phyloP scores from a whole-genome alignment of 169 alveolate genomes.

The Plasmodium billcollinsi region DNA sequence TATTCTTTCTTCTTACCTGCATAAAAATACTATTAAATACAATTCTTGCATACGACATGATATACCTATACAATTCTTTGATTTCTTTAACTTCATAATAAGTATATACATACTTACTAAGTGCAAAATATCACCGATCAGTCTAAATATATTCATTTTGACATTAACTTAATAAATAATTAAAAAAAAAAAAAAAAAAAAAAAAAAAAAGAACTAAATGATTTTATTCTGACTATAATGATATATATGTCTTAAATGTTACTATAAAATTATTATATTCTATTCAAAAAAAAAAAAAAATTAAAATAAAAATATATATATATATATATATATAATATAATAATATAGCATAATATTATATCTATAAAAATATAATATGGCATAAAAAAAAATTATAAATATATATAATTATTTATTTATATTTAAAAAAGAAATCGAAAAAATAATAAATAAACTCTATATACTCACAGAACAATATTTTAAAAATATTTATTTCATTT shows the following conservation, averaged over 20 bases:
- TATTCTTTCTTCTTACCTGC: slow-evolving; percentile 85
- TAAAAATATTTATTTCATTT: slow-evolving; percentile 4
- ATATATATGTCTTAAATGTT: too few species aligned
- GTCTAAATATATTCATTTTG: slow-evolving; percentile 94
- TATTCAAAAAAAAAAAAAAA: background rate
- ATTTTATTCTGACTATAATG: background rate
- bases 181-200: background rate
- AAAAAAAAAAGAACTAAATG: background rate
- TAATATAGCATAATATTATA: background rate
- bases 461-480: slow-evolving; percentile 7
- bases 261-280: background rate
- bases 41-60: slow-evolving; percentile 97
- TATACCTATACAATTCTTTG: slow-evolving; percentile 95
- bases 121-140: slow-evolving; percentile 96
- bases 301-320: background rate
- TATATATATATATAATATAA: slow-evolving; percentile 1
- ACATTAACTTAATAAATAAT: slow-evolving; percentile 33
- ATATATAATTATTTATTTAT: too few species aligned
- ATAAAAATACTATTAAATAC: slow-evolving; percentile 93
- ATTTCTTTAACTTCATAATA: slow-evolving; percentile 91
- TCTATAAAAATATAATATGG: background rate
- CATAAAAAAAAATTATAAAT: background rate
- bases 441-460: background rate
- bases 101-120: slow-evolving; percentile 93
- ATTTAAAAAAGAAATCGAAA: background rate